These are phyloP conservation scores for Blastomyces emzantsi DNA, from an alignment of 2,329 filamentous ascomycete species.

Conservation along the genomic window DNA sequence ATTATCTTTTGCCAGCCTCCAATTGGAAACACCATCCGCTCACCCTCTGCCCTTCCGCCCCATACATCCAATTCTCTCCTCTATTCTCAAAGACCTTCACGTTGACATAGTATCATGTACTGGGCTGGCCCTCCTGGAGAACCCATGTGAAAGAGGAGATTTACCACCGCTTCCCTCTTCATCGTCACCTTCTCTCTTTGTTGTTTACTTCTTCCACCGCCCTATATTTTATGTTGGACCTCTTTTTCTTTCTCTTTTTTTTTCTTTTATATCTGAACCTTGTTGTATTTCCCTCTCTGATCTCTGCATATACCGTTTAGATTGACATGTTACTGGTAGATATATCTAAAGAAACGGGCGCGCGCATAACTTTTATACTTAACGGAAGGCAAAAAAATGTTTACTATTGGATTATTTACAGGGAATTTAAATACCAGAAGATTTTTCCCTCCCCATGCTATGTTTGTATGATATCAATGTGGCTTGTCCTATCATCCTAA, in stretches of 20 bases:
- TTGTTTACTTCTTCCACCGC: not conserved
- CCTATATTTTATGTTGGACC: not conserved
- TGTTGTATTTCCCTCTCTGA: not conserved
- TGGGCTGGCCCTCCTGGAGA: not conserved
- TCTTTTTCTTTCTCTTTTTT: not conserved
- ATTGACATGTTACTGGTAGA: not conserved
- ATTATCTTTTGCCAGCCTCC: not conserved
- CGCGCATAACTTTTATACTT: not conserved
- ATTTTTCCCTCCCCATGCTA: not conserved
- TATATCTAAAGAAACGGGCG: not conserved
- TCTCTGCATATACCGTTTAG: not conserved
- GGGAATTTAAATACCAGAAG: not conserved
- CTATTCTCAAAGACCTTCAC: not conserved
- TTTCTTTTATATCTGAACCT: not conserved
- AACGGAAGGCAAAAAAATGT: not conserved
- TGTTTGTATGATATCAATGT: not conserved
- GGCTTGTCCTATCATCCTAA: no score
- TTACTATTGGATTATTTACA: not conserved
- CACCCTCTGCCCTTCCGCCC: not conserved
- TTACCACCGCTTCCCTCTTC: not conserved
- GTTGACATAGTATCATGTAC: not conserved
- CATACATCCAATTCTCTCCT: not conserved
- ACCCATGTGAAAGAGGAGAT: not conserved
- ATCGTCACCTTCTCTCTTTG: not conserved
- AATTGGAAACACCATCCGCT: not conserved